A percentile compares a stretch with the other conserved stretches of the same genome.
These are phyloP conservation scores for Lenwebbia sp. DNA, from an alignment of 345 rosid species.

Conservation along the genomic window DNA sequence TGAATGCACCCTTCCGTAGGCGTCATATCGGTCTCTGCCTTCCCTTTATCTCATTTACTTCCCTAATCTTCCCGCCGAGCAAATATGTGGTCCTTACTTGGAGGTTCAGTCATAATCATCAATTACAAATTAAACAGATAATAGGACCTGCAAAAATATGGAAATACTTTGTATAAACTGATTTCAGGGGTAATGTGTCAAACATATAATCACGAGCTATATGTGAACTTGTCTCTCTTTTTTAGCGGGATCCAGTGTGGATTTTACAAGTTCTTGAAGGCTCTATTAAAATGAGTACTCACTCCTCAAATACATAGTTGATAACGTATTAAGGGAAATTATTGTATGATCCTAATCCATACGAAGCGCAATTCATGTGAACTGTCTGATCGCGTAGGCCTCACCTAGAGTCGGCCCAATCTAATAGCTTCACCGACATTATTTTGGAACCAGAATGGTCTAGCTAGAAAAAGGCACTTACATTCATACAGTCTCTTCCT, in stretches of 20 bases:
- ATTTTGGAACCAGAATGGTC: background rate
- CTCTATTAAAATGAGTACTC: background rate
- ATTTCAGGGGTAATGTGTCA: background rate
- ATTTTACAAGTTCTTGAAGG: background rate
- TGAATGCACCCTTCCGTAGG: background rate
- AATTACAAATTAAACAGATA: background rate
- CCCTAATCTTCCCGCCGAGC: background rate
- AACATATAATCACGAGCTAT: background rate
- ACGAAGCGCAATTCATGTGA: background rate
- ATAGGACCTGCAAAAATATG: background rate
- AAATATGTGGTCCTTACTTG: background rate
- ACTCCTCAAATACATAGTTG: background rate
- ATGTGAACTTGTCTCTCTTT: background rate
- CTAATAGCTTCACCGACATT: background rate
- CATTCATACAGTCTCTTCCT: background rate
- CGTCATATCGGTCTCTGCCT: background rate
- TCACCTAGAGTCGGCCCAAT: background rate
- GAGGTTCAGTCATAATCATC: background rate
- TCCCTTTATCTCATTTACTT: background rate
- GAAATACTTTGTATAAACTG: background rate
- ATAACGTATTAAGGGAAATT: background rate
- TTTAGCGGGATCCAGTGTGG: background rate
- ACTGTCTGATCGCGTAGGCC: background rate
- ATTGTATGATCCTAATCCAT: background rate
- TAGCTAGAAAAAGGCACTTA: background rate